Conservation (phyloP, 2,329 filamentous ascomycete species). For the Phoma sp. region DNA sequence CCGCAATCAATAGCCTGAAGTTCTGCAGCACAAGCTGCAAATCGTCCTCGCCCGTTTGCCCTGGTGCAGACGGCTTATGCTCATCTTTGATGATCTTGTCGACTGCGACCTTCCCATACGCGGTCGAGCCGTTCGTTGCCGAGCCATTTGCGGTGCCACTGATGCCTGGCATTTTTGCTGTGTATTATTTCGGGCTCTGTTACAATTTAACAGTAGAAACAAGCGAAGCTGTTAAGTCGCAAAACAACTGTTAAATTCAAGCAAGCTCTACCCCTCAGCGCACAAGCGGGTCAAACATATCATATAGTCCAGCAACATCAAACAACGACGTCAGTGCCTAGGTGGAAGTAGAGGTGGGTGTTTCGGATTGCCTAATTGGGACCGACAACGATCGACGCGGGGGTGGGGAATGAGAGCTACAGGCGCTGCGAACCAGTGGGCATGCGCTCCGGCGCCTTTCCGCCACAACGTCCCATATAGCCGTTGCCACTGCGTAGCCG, state of each 20-base stretch:
- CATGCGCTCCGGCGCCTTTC: conserved; percentile 4
- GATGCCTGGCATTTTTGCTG: conserved; percentile 1
- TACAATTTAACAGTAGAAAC: too few species aligned
- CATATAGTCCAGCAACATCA: background rate
- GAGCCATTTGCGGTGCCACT: conserved; percentile 4
- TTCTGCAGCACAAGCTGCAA: conserved; percentile 58
- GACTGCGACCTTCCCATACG: conserved; percentile 24
- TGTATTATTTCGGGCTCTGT: too few species aligned
- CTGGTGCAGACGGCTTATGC: conserved; percentile 21
- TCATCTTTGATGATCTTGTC: conserved; percentile 22
- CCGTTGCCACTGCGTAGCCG: conserved; percentile 7
- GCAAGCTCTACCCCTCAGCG: background rate
- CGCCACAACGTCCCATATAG: conserved; percentile 3
- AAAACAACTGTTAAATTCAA: too few species aligned
- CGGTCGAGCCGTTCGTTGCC: conserved; percentile 14
- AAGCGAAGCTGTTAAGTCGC: too few species aligned
- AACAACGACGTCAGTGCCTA: conserved; percentile 1
- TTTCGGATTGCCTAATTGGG: conserved; percentile 7
- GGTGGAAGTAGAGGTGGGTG: background rate
- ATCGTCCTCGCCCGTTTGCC: conserved; percentile 23
- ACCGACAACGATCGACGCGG: conserved; percentile 3
- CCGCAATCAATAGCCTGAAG: conserved; percentile 69
- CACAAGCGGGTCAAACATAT: background rate
- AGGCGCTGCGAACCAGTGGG: conserved; percentile 9
- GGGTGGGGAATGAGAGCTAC: background rate